Base-by-base conservation (phyloP, 2,329 filamentous ascomycete genomes). In the Penicillium sp. region DNA sequence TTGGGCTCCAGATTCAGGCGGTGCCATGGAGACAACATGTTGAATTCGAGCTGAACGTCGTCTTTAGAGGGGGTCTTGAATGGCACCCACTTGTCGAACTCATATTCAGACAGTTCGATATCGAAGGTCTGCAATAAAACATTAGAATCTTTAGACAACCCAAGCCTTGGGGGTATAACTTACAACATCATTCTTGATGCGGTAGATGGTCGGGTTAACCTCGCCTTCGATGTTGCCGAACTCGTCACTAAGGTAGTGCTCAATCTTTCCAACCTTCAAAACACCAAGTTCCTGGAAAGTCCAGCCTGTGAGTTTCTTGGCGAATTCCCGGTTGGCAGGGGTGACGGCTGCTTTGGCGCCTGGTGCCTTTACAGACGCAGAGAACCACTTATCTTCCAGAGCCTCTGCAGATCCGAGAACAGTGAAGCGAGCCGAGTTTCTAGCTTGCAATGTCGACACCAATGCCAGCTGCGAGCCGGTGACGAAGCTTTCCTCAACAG, bases 21-120 rank as follows among this genome's bases (percentile, higher is more conserved):
- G 78, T 97, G 88, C 84, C 97, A 97, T 56, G 94, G 93, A 1
- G 93, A 97, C 47, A 99, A 88, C 94, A 97, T 99, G 78, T 87
- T 92, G 80, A 97, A 97, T 75, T 99, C 94, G 60, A 99, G 89
- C 75, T 99, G 94, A 33, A 99, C 71, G 26, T 79, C 81, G 71
- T 99, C 94, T 60, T 76, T 80, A 8, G 80, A 69, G 21, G 90
- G 86, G 20, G 89, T 79, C 42, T 78, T 79, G 76, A 91, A 97
- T 47, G 92, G 89, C 5, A 79, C 75, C 79, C 87, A 95, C 68
- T 85, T 83, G 71, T 90, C 84, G 77, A 85, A 86, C 50, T 76
- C 75, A 73, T 91, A 96, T 74, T 97, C 91, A 24, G 92, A 96
- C 54, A 99, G 68, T 62, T 93, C 92, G 70, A 97, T 93, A 68